These are phyloP conservation scores for Paralagenidium karlingii DNA, from an alignment of 352 stramenopile species.

Conservation along the genomic window DNA sequence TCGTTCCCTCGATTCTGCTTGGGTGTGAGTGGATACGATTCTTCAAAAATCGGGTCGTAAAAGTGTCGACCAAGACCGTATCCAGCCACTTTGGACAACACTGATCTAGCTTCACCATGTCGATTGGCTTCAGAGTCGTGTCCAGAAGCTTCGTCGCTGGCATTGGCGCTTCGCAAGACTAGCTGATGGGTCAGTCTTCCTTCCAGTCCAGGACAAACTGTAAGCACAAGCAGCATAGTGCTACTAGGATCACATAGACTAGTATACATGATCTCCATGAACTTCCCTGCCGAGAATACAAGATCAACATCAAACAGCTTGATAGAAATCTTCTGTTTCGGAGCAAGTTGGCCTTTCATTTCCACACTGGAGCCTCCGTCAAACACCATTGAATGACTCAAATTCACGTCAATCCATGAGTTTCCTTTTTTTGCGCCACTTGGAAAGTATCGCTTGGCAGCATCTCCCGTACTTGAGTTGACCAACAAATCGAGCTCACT, in stretches of 20 bases:
- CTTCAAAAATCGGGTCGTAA: conserved; percentile 20
- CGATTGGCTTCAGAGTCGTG: too few species aligned
- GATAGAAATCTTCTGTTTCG: conserved; percentile 19
- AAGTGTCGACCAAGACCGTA: conserved; percentile 17
- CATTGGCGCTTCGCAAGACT: conserved; percentile 19
- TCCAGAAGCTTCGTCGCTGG: too few species aligned
- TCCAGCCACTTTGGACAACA: conserved; percentile 16
- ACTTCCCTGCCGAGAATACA: conserved; percentile 16
- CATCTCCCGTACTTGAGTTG: too few species aligned
- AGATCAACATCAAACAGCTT: conserved; percentile 30
- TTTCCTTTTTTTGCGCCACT: too few species aligned
- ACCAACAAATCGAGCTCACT: too few species aligned
- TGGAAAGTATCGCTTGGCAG: too few species aligned
- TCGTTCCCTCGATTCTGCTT: too few species aligned
- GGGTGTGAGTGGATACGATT: too few species aligned
- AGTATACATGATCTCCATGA: conserved; percentile 25
- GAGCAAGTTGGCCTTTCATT: conserved; percentile 13
- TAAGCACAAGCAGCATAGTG: conserved; percentile 20
- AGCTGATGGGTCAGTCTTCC: conserved; percentile 21
- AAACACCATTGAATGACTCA: conserved; percentile 18
- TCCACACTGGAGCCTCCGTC: conserved; percentile 18
- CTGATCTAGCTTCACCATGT: too few species aligned
- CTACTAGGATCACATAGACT: conserved; percentile 13
- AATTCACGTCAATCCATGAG: too few species aligned
- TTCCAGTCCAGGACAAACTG: conserved; percentile 21